Evolutionary conservation across 805 yeast species (phyloP), one percentile per base, ranked within the genome.

Genomic region (Grigorovia yakushimaensis): DNA sequence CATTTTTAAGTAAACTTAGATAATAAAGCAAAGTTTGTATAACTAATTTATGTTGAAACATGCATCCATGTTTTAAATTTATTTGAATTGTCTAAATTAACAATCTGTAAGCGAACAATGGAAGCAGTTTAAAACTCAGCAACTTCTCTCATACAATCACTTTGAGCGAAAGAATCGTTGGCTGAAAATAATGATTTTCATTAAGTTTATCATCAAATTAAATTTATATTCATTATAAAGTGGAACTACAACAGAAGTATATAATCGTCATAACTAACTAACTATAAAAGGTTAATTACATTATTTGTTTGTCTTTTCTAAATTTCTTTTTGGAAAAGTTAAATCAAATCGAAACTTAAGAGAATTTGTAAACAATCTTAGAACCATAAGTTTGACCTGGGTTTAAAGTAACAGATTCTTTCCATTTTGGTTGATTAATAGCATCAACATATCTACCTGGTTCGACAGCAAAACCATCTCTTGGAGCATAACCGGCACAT

Each of bases 401-500:
- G 41, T 62, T 69, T 53, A 73, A 58, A 24, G 61, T 58, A 60
- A 79, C 84, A 64, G 73, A 75, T 5, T 57, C 52, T 36, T 59
- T 61, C 82, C 82, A 79, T 37, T 70, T 60, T 11, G 65, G 60
- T 37, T 56, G 49, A 57, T 75, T 74, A 35, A 73, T 66, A 8
- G 85, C 83, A 60, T 79, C 71, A 36, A 78, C 70, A 58, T 67
- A 79, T 56, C 86, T 68, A 23, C 77, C 71, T 33, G 84, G 79
- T 62, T 81, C 88, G 36, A 79, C 67, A 53, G 83, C 79, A 61
- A 81, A 73, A 3, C 85, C 86, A 46, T 73, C 60, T 54, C 68
- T 73, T 46, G 53, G 60, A 54, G 52, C 60, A 60, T 50, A 68
- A 18, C 57, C 70, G 19, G 65, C 69, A 45, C 68, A 54, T 41